Base-by-base conservation (phyloP, 2,329 filamentous ascomycete genomes). In the Aspergillus hiratsukae region DNA sequence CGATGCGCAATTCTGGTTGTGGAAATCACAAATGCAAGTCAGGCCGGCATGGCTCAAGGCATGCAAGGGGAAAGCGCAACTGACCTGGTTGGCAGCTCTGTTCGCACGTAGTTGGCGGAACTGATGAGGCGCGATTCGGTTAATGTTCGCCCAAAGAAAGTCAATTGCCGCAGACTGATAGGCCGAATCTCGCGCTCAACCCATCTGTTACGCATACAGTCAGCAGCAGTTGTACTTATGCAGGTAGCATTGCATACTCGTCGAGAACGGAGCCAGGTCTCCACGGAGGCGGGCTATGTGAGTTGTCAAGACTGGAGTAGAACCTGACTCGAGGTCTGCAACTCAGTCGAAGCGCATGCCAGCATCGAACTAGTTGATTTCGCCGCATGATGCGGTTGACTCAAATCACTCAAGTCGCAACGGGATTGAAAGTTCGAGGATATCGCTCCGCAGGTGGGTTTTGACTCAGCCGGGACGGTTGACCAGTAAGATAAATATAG, bases 31-130 rank as follows among this genome's bases (percentile, higher is more conserved):
- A 23, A 51, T n/a, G 27, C 25, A 27, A 5, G 29, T 61, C 28
- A 58, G 58, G 9, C 40, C 40, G 49, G 28, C 11, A 41, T 3
- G 10, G 27, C n/a, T 46, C 28, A 11, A 35, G 23, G 35, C 23
- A 43, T 21, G 17, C 37, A 49, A 29, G 41, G 21, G 35, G 21
- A 51, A 8, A 27, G 3, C 41, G 48, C 35, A 11, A 67, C 76
- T 58, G 73, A 88, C 87, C 89, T 84, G 6, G 89, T 94, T 6
- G 93, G 93, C 52, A 99, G 83, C 78, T 99, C 94, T 4, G 91
- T 91, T 56, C 94, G 89, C 52, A 97, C 92, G 79, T 99, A 99
- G 76, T 99, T 99, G 59, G 94, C 94, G 46, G 92, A 97, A 76
- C 90, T 92, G 64, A 99, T 84, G 59, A 99, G 82, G 56, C 95